Conservation (phyloP, 75 land plant species). For the Sequoiadendron giganteum region DNA sequence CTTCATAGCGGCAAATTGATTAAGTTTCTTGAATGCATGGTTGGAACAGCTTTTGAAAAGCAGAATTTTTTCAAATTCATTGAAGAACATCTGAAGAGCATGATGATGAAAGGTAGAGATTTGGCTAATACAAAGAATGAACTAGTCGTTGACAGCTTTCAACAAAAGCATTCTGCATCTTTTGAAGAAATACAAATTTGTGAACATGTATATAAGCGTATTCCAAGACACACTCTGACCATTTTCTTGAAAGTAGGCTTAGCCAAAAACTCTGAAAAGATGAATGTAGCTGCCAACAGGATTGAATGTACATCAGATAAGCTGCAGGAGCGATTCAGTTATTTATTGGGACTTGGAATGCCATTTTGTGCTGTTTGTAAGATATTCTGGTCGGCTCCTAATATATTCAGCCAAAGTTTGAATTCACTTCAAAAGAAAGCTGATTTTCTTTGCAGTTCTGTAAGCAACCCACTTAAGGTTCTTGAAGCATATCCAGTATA, state of each 20-base stretch:
- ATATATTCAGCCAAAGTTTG: slow-evolving; percentile 30
- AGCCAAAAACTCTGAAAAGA: slow-evolving; percentile 32
- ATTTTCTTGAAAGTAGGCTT: slow-evolving; percentile 46
- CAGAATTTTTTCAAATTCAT: not conserved
- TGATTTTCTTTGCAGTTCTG: slow-evolving; percentile 27
- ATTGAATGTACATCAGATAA: slow-evolving; percentile 40
- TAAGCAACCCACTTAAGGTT: slow-evolving; percentile 32
- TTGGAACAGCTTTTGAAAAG: not conserved
- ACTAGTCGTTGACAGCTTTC: too few species aligned
- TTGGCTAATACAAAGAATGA: too few species aligned
- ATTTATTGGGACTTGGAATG: slow-evolving; percentile 42
- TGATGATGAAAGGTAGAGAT: too few species aligned
- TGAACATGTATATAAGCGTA: not conserved
- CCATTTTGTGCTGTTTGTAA: slow-evolving; percentile 21
- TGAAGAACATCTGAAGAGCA: not conserved
- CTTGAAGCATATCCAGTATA: slow-evolving; percentile 28
- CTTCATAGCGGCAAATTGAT: not conserved
- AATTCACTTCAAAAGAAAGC: slow-evolving; percentile 37
- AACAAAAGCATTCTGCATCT: too few species aligned
- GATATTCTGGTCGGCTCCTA: slow-evolving; percentile 36
- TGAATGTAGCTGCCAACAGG: slow-evolving; percentile 23
- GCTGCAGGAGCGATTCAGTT: slow-evolving; percentile 56
- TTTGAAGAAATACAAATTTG: not conserved
- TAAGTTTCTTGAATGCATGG: not conserved
- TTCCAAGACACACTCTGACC: slow-evolving; percentile 19